Conservation (phyloP, 306 rosid species). For the Gillenia trifoliata region DNA sequence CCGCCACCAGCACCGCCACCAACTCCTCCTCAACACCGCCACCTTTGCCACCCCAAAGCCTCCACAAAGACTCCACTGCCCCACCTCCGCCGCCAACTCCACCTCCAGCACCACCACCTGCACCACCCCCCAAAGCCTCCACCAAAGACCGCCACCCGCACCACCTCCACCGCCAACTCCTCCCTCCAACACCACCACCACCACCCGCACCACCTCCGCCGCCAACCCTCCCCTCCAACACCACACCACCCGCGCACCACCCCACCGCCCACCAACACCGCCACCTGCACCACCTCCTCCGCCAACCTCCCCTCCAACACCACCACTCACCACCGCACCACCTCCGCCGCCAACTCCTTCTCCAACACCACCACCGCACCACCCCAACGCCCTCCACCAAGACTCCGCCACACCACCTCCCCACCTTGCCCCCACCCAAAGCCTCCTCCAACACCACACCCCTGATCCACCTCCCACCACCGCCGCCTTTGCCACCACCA, state of each 20-base stretch:
- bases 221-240: background rate
- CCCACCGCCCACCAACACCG: background rate
- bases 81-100: background rate
- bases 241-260: background rate
- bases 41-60: background rate
- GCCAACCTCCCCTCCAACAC: background rate
- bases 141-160: background rate
- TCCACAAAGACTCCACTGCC: background rate
- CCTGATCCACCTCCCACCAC: background rate
- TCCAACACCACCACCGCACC: background rate
- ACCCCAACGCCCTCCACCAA: background rate
- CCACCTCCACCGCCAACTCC: background rate
- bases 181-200: background rate
- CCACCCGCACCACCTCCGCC: constrained; percentile 5
- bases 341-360: background rate
- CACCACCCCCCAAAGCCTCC: background rate
- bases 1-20: constrained; percentile 6
- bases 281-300: background rate
- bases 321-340: background rate
- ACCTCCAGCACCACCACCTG: background rate
- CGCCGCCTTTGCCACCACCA: background rate
- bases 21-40: background rate
- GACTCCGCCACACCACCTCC: constrained; percentile 5
- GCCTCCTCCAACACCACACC: constrained; percentile 8
- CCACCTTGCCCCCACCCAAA: background rate